These are phyloP conservation scores for Colletotrichum tanaceti DNA, from an alignment of 2,329 filamentous ascomycete genomes.

Conservation along the genomic window DNA sequence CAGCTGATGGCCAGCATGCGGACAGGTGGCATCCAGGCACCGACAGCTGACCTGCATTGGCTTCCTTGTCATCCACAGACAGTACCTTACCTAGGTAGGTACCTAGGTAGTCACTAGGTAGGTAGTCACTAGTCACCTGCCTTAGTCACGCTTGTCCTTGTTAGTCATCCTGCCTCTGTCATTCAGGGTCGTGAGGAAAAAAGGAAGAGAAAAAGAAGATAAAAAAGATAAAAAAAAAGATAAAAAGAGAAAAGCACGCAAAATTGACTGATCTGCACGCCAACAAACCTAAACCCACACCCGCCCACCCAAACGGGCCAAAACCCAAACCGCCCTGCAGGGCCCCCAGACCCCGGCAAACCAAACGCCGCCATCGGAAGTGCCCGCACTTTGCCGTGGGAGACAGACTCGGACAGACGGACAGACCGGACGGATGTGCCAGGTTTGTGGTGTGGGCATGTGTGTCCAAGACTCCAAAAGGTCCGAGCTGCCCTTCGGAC, in stretches of 20 bases:
- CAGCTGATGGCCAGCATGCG: too few species aligned
- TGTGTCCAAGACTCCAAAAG: constrained; percentile 12
- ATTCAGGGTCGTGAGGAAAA: not conserved
- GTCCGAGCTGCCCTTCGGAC: constrained; percentile 14
- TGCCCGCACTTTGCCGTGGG: constrained; percentile 30
- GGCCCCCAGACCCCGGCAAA: constrained; percentile 30
- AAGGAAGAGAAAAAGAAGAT: too few species aligned
- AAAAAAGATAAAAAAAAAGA: constrained; percentile 8
- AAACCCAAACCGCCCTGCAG: not conserved
- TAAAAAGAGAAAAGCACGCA: constrained; percentile 22
- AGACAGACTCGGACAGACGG: too few species aligned
- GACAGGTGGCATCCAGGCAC: constrained; percentile 12
- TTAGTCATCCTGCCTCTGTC: not conserved
- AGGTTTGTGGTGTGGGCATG: not conserved
- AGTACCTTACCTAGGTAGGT: too few species aligned
- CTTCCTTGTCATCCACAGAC: not conserved
- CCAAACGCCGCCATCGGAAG: constrained; percentile 28
- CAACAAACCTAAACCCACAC: constrained; percentile 19
- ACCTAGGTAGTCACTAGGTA: too few species aligned
- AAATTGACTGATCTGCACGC: too few species aligned
- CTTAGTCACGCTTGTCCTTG: not conserved
- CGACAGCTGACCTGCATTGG: constrained; percentile 1
- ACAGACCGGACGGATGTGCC: not conserved
- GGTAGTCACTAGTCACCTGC: not conserved
- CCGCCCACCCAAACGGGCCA: too few species aligned